Base-by-base conservation (phyloP, 805 yeast genomes). In the Suhomyces prunicola region DNA sequence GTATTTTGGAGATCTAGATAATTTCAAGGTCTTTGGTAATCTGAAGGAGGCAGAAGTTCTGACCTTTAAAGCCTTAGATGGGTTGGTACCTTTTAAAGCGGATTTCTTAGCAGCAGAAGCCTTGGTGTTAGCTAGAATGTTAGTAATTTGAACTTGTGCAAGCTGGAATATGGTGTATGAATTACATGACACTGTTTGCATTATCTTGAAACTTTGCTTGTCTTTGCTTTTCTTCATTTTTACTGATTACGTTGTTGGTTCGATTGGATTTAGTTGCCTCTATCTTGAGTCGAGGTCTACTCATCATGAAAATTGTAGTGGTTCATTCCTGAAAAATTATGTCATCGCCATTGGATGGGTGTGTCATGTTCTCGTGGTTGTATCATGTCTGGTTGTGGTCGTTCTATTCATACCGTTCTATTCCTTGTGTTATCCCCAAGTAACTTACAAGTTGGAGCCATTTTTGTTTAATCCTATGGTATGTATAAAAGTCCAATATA, bases 101-200 rank as follows among this genome's bases (percentile, higher is more conserved):
- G 97, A 94, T 85, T 93, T 94, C 87, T 94, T 91, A 79, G 99
- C 98, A 80, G 89, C 84, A 76, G 90, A 83, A 82, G 99, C 99
- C 85, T 94, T 88, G 65, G 81, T 76, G 66, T 76, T 78, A 66
- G 78, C 77, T 69, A 68, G 41, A 52, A 27, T 47, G 72, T 69
- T 66, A 67, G 72, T 67, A 67, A 44, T 42, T 42, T 10, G 19
- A 17, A 9, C 42, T 19, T 39, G 9, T 39, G n/a, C 10, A 33
- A 33, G 3, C 9, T n/a, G 36, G 17, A 33, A 33, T 13, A 33
- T 27, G 13, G 13, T 13, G 17, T 33, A 33, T 13, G 12, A 33
- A n/a, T 33, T 33, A 33, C 36, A 33, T 6, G 36, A 33, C 36
- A 33, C 19, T 19, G 19, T 19, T 19, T 19, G 19, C 19, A 19